phyloP scores from a whole-genome alignment of 139 green algal species.

The Chlamydomonas schloesseri region DNA sequence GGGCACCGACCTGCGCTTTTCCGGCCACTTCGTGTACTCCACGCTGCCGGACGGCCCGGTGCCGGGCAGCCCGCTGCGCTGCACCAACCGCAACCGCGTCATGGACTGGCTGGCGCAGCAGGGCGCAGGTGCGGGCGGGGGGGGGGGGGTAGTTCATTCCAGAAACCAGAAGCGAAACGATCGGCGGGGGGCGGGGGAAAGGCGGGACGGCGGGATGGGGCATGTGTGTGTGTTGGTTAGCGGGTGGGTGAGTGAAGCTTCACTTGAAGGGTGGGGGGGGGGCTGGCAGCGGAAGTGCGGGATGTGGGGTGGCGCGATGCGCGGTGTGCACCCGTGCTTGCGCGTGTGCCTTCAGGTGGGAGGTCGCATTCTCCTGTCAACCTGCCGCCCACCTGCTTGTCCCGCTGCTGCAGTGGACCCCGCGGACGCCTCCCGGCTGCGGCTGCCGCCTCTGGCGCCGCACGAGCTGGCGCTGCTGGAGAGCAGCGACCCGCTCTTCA shows the following conservation, averaged over 20 bases:
- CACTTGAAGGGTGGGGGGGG: too few relatives aligned
- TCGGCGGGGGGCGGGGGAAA: too few relatives aligned
- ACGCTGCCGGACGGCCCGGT: slow-evolving; percentile 49
- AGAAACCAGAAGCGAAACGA: too few relatives aligned
- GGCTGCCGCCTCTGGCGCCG: slow-evolving; percentile 40
- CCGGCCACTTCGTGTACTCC: slow-evolving; percentile 70
- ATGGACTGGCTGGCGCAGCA: slow-evolving; percentile 63
- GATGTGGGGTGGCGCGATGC: too few relatives aligned
- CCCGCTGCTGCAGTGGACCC: slow-evolving; percentile 20
- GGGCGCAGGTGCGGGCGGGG: slow-evolving; percentile 32
- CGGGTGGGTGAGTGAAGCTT: too few relatives aligned
- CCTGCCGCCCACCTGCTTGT: not conserved
- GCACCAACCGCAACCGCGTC: slow-evolving; percentile 62
- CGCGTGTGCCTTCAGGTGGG: too few relatives aligned
- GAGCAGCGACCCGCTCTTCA: slow-evolving; percentile 46
- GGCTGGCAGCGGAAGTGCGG: too few relatives aligned
- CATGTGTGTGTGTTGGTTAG: too few relatives aligned
- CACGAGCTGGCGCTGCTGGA: slow-evolving; percentile 44
- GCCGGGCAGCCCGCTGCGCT: slow-evolving; percentile 56
- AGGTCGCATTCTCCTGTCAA: too few relatives aligned
- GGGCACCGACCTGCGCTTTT: slow-evolving; percentile 63
- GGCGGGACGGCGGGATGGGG: too few relatives aligned
- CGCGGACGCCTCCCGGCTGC: slow-evolving; percentile 20
- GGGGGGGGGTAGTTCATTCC: too few relatives aligned
- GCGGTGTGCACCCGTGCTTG: too few relatives aligned